Percentiles rank a stretch among this genome's conserved stretches.
phyloP scores from a whole-genome alignment of 495 filamentous ascomycete species.

The Penicillium crystallinum region DNA sequence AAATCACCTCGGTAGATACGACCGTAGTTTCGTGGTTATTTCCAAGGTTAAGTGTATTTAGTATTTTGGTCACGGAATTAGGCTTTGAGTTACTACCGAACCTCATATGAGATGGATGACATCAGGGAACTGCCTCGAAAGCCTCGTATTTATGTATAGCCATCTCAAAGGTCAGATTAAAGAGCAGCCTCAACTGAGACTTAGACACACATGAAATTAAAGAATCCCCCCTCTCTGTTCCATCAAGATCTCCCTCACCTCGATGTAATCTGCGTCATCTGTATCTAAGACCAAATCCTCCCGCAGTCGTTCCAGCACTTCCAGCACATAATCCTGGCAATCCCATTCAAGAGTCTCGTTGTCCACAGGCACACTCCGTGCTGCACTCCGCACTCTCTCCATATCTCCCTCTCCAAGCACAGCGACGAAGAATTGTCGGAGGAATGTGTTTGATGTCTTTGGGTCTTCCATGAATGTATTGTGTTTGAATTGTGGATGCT shows the following conservation, averaged over 20 bases:
- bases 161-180: too few relatives aligned
- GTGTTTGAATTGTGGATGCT: not conserved
- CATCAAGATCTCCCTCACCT: not conserved
- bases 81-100: too few relatives aligned
- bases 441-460: not conserved
- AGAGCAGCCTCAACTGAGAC: not conserved
- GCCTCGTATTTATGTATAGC: too few relatives aligned
- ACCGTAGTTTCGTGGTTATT: too few relatives aligned
- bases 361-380: not conserved
- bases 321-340: not conserved
- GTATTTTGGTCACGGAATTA: too few relatives aligned
- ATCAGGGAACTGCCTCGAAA: too few relatives aligned
- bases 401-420: not conserved
- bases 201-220: not conserved
- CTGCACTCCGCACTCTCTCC: not conserved
- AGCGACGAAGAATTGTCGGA: not conserved
- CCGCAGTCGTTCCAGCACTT: not conserved
- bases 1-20: too few relatives aligned
- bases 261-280: not conserved
- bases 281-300: not conserved
- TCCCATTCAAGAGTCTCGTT: not conserved
- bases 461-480: not conserved
- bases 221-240: not conserved
- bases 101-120: too few relatives aligned
- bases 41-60: too few relatives aligned